Conservation (phyloP, 352 stramenopile genomes). For the Pythium chondricola region DNA sequence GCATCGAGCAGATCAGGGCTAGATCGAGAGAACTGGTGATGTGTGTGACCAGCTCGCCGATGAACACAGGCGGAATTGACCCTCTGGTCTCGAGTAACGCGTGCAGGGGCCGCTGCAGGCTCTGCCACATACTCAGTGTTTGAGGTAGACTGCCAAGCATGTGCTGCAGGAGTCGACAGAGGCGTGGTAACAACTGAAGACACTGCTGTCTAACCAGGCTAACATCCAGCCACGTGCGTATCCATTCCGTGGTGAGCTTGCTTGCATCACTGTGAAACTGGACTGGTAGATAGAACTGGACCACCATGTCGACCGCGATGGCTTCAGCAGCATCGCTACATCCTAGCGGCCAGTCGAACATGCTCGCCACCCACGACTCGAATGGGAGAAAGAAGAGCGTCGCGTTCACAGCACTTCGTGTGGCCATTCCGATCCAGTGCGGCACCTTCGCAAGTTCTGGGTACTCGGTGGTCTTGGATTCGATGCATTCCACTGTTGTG, state of each 20-base stretch:
- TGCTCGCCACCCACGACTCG: conserved; percentile 11
- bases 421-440: too few species aligned
- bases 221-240: conserved; percentile 39
- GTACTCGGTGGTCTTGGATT: too few species aligned
- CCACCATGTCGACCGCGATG: conserved; percentile 8
- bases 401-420: too few species aligned
- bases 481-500: too few species aligned
- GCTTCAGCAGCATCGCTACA: not conserved
- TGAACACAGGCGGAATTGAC: not conserved
- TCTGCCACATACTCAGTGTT: too few species aligned
- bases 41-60: conserved; percentile 2
- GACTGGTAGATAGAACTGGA: conserved; percentile 48
- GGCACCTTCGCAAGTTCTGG: too few species aligned
- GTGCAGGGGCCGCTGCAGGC: too few species aligned
- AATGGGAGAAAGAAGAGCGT: conserved; percentile 15
- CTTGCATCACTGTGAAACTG: conserved; percentile 33
- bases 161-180: conserved; percentile 31
- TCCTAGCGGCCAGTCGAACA: not conserved
- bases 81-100: too few species aligned
- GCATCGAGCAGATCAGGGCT: not conserved
- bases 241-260: conserved; percentile 31
- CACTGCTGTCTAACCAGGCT: not conserved
- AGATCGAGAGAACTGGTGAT: conserved; percentile 6
- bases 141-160: not conserved
- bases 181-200: not conserved